Evolutionary conservation across 2,329 filamentous ascomycete genomes (phyloP).

Genomic region (Botryotinia narcissicola): DNA sequence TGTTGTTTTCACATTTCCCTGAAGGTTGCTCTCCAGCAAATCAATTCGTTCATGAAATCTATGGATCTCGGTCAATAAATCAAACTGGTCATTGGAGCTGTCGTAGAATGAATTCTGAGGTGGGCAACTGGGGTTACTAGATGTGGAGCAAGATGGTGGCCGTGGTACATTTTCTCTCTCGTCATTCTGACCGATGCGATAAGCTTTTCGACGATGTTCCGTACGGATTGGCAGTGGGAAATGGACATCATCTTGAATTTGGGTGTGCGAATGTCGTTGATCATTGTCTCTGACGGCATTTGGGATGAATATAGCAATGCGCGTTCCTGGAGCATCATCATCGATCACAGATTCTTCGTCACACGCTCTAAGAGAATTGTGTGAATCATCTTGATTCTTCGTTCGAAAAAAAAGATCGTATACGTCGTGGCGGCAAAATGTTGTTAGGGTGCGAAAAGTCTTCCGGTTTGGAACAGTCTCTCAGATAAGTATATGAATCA

Average conservation of each 20-base stretch:
- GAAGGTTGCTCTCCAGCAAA: not conserved
- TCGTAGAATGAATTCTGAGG: not conserved
- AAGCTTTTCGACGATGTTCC: not conserved
- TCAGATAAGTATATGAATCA: not conserved
- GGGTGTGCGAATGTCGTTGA: not conserved
- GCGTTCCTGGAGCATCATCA: not conserved
- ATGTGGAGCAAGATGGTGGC: not conserved
- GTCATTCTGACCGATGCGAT: not conserved
- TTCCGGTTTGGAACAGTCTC: not conserved
- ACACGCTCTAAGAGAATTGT: not conserved
- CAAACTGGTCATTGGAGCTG: not conserved
- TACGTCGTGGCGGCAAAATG: not conserved
- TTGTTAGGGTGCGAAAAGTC: not conserved
- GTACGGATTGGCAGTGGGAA: not conserved
- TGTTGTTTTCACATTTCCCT: not conserved
- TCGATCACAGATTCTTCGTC: not conserved
- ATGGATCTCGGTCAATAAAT: not conserved
- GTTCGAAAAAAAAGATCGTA: not conserved
- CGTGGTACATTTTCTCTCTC: not conserved
- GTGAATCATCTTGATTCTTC: not conserved
- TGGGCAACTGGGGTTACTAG: not conserved
- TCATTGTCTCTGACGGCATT: not conserved
- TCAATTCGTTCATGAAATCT: not conserved
- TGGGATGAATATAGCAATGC: not conserved
- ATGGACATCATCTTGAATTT: not conserved